Conservation (phyloP, 2,329 filamentous ascomycete genomes). For the Lasiodiplodia sp. region DNA sequence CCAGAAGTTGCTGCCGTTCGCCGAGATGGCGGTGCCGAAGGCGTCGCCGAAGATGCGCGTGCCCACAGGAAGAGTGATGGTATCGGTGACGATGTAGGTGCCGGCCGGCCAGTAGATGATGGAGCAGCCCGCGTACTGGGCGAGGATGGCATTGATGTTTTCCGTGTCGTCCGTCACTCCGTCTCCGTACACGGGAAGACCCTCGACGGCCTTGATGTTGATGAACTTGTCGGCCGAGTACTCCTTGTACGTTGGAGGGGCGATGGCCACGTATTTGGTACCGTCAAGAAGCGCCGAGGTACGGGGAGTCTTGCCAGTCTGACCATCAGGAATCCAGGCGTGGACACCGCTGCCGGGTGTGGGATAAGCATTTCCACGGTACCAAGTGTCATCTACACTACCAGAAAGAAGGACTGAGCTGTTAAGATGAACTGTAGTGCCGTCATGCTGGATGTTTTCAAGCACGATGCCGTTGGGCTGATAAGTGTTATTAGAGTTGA, state of each 20-base stretch:
- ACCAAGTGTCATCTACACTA: slow-evolving; percentile 24
- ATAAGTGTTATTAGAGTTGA: slow-evolving; percentile 3
- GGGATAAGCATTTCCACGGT: slow-evolving; percentile 22
- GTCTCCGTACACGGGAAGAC: slow-evolving; percentile 13
- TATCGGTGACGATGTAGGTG: slow-evolving; percentile 34
- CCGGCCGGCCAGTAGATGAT: slow-evolving; percentile 34
- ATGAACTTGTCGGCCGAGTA: slow-evolving; percentile 23
- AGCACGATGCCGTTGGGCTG: slow-evolving; percentile 26
- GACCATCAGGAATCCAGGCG: slow-evolving; percentile 10
- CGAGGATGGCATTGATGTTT: slow-evolving; percentile 29
- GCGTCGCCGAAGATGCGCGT: slow-evolving; percentile 34
- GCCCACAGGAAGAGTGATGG: slow-evolving; percentile 33
- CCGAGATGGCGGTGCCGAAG: slow-evolving; percentile 33
- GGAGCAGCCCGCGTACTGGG: slow-evolving; percentile 23
- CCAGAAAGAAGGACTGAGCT: slow-evolving; percentile 14
- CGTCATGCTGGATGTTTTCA: slow-evolving; percentile 23
- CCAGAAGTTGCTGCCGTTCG: slow-evolving; percentile 32
- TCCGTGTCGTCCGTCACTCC: slow-evolving; percentile 28
- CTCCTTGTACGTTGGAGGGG: slow-evolving; percentile 26
- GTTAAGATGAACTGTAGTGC: slow-evolving; percentile 15
- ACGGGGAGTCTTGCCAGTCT: neutral
- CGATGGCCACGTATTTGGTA: slow-evolving; percentile 24
- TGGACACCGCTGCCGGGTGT: slow-evolving; percentile 10
- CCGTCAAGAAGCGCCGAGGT: neutral
- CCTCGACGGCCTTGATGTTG: slow-evolving; percentile 28